Conservation (phyloP, 2,329 filamentous ascomycete genomes). For the Lithohypha guttulata region DNA sequence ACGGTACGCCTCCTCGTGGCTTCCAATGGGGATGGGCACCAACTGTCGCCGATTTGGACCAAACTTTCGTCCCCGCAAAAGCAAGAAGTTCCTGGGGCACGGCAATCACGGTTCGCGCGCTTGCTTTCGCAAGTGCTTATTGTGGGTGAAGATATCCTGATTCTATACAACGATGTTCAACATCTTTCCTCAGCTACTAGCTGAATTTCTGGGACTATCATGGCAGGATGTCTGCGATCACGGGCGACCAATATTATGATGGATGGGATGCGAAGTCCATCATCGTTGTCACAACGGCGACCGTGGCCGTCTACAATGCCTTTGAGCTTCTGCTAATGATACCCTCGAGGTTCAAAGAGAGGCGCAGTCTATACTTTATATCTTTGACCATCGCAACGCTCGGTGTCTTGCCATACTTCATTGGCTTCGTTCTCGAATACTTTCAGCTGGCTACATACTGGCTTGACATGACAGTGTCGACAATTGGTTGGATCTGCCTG, state of each 20-base stretch:
- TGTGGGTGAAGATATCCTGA: background rate
- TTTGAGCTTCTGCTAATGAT: conserved; percentile 39
- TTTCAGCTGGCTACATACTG: conserved; percentile 27
- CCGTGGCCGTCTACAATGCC: conserved; percentile 40
- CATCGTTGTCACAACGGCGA: conserved; percentile 35
- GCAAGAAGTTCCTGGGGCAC: no score
- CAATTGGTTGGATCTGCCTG: conserved; percentile 37
- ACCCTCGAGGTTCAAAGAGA: conserved; percentile 37
- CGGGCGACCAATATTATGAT: conserved; percentile 4
- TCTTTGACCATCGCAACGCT: conserved; percentile 33
- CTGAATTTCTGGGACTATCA: no score
- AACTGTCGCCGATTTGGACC: no score
- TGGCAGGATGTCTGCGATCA: conserved; percentile 4
- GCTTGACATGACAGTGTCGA: conserved; percentile 32
- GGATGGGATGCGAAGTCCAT: conserved; percentile 26
- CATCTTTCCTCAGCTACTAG: background rate
- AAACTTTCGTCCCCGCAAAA: no score
- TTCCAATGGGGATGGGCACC: no score
- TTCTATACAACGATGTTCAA: background rate
- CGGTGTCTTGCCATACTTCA: conserved; percentile 35
- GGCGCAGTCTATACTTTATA: conserved; percentile 41
- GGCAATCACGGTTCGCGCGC: no score
- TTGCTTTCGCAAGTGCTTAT: background rate
- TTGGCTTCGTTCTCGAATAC: conserved; percentile 39
- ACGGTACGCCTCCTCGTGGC: no score